phyloP scores from a whole-genome alignment of 2,329 filamentous ascomycete genomes.

The Ascosphaera apis region DNA sequence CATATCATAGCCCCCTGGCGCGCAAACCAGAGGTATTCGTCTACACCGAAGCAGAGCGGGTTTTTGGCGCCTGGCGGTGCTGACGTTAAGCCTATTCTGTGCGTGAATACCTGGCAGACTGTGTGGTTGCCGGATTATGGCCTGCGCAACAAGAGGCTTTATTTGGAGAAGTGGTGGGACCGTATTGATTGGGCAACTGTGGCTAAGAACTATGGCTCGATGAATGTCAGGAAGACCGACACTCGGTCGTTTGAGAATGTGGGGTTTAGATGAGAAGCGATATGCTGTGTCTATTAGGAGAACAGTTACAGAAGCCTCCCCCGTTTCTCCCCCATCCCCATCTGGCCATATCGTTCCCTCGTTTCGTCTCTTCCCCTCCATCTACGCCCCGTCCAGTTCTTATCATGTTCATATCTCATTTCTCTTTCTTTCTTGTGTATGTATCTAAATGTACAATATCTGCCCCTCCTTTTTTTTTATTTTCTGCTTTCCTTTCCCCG shows the following conservation, averaged over 20 bases:
- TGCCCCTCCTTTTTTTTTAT: neutral
- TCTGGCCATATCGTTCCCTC: too few species aligned
- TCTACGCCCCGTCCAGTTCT: too few species aligned
- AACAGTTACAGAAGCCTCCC: too few species aligned
- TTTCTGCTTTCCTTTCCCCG: too few species aligned
- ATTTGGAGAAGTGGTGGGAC: constrained; percentile 67
- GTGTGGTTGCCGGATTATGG: constrained; percentile 72
- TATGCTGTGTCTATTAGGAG: too few species aligned
- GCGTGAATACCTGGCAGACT: constrained; percentile 93
- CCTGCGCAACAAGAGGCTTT: constrained; percentile 49
- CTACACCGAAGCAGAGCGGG: constrained; percentile 12
- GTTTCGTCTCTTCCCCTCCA: too few species aligned
- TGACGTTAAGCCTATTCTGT: constrained; percentile 55
- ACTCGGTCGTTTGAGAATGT: too few species aligned
- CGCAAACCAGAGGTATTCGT: constrained; percentile 15
- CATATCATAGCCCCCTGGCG: constrained; percentile 15
- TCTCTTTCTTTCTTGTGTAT: neutral
- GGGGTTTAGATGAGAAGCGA: too few species aligned
- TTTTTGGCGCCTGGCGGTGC: constrained; percentile 17
- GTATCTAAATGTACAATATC: neutral
- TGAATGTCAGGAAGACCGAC: neutral
- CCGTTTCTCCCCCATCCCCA: too few species aligned
- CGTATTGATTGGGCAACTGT: constrained; percentile 68
- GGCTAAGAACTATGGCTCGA: constrained; percentile 17
- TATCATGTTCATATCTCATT: constrained; percentile 3